Evolutionary conservation across 2,329 filamentous ascomycete genomes (phyloP), one percentile per base, ranked within the genome.

Genomic region (Colletotrichum higginsianum): DNA sequence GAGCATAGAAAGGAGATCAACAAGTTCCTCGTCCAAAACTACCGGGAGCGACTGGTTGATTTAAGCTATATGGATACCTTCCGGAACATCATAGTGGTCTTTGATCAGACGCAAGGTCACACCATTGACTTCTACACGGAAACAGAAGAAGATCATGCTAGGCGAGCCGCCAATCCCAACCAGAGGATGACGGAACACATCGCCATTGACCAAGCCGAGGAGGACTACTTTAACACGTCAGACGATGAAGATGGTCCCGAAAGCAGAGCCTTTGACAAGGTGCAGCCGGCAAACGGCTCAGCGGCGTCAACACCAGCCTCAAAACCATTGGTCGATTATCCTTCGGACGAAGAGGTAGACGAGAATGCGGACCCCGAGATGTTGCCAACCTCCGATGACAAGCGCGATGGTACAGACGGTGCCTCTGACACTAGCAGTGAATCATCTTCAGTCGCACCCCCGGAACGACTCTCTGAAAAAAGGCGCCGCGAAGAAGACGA

Each of bases 141-240:
- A 67, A 90, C 91, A 18, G 91, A 93, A 68, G 91, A 90, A 1
- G 88, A 90, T 26, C 82, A 84, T 74, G 84, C 78, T 3, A 82
- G 84, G 60, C 83, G 83, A 67, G 83, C 82, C 23, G 77, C 81
- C 12, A 79, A 79, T 56, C 80, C 82, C 3, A 84, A 85, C 64
- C 76, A 83, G 73, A 92, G 93, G 81, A 89, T 87, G 55, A 88
- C 97, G 79, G 94, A 94, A 78, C 95, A 97, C 64, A 81, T 89
- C 12, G 74, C 81, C 0, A 88, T 95, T 78, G 96, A 98, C 79
- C 88, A 92, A 7, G 91, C 92, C 13, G 94, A 98, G 80, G 96
- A 98, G 77, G 94, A 96, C 53, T 99, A 98, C 81, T 98, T 97
- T 88, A 96, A 97, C 77, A 90, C 89, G 0, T 94, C 93, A 0